Evolutionary conservation across 495 filamentous ascomycete species (phyloP), one percentile per base, ranked within the genome.

Genomic region (Neurospora africana): DNA sequence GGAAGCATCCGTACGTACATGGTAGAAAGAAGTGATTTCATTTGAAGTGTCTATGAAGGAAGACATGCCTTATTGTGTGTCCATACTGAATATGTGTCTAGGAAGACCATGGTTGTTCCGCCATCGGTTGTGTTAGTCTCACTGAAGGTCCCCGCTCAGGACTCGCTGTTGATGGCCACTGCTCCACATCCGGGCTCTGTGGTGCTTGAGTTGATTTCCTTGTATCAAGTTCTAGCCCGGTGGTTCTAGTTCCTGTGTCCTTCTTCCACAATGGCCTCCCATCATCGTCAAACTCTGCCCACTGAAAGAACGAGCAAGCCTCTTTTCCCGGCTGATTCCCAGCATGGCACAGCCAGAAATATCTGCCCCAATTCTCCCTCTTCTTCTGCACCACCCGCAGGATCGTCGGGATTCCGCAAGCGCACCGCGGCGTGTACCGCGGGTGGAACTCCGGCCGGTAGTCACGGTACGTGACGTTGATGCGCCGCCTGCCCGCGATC

Each of bases 261-360:
- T 58, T 58, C 39, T 82, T 81, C 90, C 92, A 92, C 15, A 90
- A 80, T 0, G 93, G 93, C 78, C 92, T 87, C 38, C 95, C 95
- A 80, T 96, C 90, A 35, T 94, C 89, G 76, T 95, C 90, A 79
- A 98, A 97, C 71, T 91, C 87, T 1, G 92, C 94, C 94, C 94
- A 98, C 72, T 92, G 86, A 74, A 97, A 97, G 75, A 91, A 97
- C 0, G 86, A 83, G 74, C 94, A 97, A 9, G 88, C 88, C 70
- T 92, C 86, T 77, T 91, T 91, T 1, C 90, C 93, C 0, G 92
- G 92, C 17, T 89, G 85, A 76, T 89, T 92, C 4, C 91, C 90
- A 8, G 87, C 89, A 81, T 94, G 89, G 73, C 95, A 99, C 89
- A 92, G 93, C 95, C 95, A 99, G 84, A 97, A 95, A 78, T 97